Base-by-base conservation (phyloP, 1,139 yeast genomes). In the Debaryomyces psychrophilus region DNA sequence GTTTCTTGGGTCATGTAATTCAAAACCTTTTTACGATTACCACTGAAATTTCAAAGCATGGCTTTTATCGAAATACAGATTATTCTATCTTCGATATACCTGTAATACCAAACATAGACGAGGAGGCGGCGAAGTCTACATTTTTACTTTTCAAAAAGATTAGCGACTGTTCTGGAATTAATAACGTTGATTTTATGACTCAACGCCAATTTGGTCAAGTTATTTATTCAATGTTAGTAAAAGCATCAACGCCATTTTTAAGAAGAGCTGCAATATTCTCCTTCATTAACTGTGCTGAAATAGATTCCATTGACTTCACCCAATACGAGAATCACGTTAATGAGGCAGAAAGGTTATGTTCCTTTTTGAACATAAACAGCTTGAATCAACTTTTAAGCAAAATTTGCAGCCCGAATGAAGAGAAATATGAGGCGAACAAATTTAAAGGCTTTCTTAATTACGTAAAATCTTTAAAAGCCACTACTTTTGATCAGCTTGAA, bases 221-320 rank as follows among this genome's bases (percentile, higher is more conserved):
- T 0, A 54, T 84, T 1, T 82, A 76, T 55, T 70, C 86, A 0
- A 73, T 87, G 79, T 46, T 85, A 37, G 61, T 78, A 12, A 82
- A 82, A 57, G 65, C 83, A 1, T 64, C 77, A 5, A 79, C 87
- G 0, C 90, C 92, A 12, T 87, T 86, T 53, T 68, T 89, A 51
- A 76, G 97, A 53, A 79, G 83, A 54, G 73, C 82, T 5, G 79
- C 89, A 2, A 79, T 90, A 4, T 80, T 79, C 53, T 73, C 83
- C 0, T 76, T 66, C 59, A 81, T 84, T 6, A 67, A 75, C 37
- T 82, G 83, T 63, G 85, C 90, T 1, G 75, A 79, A 36, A 67
- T 71, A 11, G 74, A 74, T n/a, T 67, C 68, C n/a, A 58, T 71
- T n/a, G 62, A 63, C 5, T 48, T 44, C 15, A 38, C 46, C 1